Percentiles rank a stretch among this genome's conserved stretches.
phyloP scores from a whole-genome alignment of 495 filamentous ascomycete species.

The Hypoxylon rickii region DNA sequence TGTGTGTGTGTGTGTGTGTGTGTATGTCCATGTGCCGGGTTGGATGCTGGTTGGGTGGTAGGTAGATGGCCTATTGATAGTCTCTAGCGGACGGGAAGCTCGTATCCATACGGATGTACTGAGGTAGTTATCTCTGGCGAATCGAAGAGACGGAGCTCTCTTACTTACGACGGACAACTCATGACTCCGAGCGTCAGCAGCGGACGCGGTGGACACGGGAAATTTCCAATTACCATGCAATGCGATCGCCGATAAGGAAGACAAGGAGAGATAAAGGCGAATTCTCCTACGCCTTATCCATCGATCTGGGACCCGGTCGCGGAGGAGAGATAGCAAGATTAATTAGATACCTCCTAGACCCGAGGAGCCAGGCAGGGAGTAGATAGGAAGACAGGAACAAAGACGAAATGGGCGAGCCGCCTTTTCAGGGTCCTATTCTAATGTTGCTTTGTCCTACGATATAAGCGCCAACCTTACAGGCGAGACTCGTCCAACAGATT shows the following conservation, averaged over 20 bases:
- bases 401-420: constrained; percentile 12
- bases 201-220: background rate
- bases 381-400: constrained; percentile 23
- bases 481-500: constrained; percentile 7
- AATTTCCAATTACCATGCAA: constrained; percentile 8
- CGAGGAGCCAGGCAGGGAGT: background rate
- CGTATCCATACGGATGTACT: background rate
- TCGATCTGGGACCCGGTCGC: constrained; percentile 26
- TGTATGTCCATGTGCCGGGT: too few relatives aligned
- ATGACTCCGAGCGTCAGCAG: constrained; percentile 17
- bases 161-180: constrained; percentile 4
- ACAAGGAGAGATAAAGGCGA: constrained; percentile 8
- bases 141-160: constrained; percentile 11
- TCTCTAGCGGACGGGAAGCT: background rate
- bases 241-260: constrained; percentile 22
- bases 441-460: constrained; percentile 12
- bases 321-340: constrained; percentile 5
- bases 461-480: constrained; percentile 21
- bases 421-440: constrained; percentile 25
- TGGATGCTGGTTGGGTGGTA: too few relatives aligned
- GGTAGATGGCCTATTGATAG: background rate
- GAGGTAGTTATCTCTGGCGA: constrained; percentile 30
- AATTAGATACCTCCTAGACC: too few relatives aligned
- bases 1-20: too few relatives aligned
- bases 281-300: background rate